Evolutionary conservation across 129 eudicot species (phyloP).

Genomic region (Chrysanthemum makinoi): DNA sequence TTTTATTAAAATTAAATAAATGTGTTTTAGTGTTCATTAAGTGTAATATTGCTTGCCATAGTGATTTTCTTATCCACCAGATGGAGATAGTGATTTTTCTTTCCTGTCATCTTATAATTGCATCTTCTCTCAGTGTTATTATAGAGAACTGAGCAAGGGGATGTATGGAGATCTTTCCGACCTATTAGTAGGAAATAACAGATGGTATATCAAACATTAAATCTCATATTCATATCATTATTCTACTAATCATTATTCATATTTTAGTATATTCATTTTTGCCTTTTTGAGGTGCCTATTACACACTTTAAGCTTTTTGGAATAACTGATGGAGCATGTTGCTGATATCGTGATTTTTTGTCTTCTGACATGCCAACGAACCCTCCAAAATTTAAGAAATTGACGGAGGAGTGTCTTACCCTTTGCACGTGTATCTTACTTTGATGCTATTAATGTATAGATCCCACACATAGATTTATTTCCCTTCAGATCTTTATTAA

Average conservation of each 20-base stretch:
- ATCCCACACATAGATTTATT: no score
- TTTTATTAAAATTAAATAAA: no score
- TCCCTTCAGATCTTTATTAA: no score
- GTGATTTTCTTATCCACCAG: no score
- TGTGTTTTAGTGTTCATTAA: no score
- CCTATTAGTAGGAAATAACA: conserved; percentile 65
- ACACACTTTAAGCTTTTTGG: background rate
- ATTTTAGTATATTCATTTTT: background rate
- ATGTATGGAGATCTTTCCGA: conserved; percentile 68
- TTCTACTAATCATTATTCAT: background rate
- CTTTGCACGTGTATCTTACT: conserved; percentile 68
- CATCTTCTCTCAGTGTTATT: no score
- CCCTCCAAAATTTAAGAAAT: conserved; percentile 50
- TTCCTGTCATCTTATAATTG: no score
- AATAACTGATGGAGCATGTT: background rate
- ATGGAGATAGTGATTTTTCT: no score
- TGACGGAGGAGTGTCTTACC: conserved; percentile 69
- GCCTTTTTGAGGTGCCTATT: background rate
- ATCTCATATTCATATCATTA: conserved; percentile 15
- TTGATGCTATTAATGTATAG: background rate
- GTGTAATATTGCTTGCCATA: no score
- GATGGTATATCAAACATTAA: conserved; percentile 48
- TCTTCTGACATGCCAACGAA: conserved; percentile 61
- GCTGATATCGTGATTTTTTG: background rate
- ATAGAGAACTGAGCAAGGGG: conserved; percentile 66